Percentiles rank a stretch among this genome's conserved stretches.
These are phyloP conservation scores for Trametes versicolor DNA, from an alignment of 1,284 basidiomycete genomes.

Conservation along the genomic window DNA sequence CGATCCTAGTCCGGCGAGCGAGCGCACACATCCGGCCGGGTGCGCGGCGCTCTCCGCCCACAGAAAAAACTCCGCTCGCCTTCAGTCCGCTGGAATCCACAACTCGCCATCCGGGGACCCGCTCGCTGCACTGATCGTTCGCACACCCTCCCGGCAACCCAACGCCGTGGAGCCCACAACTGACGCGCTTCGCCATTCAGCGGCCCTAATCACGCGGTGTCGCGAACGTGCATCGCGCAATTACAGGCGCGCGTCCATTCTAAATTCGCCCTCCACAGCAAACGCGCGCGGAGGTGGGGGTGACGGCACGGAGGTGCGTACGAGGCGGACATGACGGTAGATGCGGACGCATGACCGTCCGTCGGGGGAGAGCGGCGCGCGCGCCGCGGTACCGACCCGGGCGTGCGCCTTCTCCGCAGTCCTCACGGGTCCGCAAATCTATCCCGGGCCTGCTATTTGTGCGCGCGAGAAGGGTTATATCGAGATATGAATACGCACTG, in stretches of 20 bases:
- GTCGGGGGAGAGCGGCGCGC: background rate
- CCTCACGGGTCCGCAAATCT: background rate
- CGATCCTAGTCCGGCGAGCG: background rate
- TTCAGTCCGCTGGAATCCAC: background rate
- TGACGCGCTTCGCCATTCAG: background rate
- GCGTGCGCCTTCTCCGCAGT: background rate
- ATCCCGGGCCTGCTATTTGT: background rate
- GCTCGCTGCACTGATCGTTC: background rate
- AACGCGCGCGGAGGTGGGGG: background rate
- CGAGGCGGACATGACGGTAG: background rate
- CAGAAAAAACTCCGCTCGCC: constrained; percentile 1
- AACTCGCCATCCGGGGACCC: background rate
- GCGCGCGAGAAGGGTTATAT: background rate
- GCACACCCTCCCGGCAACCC: background rate
- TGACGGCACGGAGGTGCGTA: background rate
- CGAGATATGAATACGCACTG: too few species aligned
- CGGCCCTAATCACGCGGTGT: background rate
- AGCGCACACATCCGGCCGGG: background rate
- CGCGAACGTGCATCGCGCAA: background rate
- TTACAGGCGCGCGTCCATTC: background rate
- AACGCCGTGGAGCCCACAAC: background rate
- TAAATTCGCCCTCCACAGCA: background rate
- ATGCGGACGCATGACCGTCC: background rate
- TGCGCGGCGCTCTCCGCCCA: background rate
- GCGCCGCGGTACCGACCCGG: background rate